These are phyloP conservation scores for Cryphonectria naterciae DNA, from an alignment of 2,329 filamentous ascomycete species.

Conservation along the genomic window DNA sequence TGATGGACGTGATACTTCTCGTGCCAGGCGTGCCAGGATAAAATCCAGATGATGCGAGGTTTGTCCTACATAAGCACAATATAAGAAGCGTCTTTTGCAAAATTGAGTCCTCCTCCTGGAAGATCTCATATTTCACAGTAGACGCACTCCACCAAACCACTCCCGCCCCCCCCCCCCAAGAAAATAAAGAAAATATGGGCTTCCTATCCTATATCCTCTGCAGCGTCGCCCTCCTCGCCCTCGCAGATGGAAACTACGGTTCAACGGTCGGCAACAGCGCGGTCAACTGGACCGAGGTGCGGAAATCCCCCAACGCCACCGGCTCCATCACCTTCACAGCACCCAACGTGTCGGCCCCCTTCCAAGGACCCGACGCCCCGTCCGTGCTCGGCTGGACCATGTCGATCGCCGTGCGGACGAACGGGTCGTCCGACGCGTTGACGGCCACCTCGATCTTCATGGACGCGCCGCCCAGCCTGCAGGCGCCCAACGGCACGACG, in stretches of 20 bases:
- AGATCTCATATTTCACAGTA: no score
- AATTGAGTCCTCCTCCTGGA: neutral
- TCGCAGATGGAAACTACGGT: neutral
- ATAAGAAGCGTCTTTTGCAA: neutral
- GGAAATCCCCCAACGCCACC: constrained; percentile 4
- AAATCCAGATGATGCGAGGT: no score
- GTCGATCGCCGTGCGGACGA: constrained; percentile 2
- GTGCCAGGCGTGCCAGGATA: neutral
- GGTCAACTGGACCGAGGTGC: neutral
- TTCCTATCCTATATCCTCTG: neutral
- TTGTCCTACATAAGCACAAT: neutral
- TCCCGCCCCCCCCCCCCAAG: no score
- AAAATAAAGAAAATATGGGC: neutral
- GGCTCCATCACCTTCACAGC: constrained; percentile 9
- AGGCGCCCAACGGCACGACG: constrained; percentile 1
- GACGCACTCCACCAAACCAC: neutral
- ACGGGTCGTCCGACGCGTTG: neutral
- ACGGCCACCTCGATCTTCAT: neutral
- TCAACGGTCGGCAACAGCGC: neutral
- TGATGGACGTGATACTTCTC: neutral
- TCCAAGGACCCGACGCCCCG: no score
- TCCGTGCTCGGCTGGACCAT: constrained; percentile 6
- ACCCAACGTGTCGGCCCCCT: constrained; percentile 1
- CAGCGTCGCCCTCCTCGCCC: neutral
- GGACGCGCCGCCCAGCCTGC: neutral